A percentile compares a stretch with the other conserved stretches of the same genome.
Conservation (phyloP, 345 rosid genomes). For the Hevea brasiliensis region DNA sequence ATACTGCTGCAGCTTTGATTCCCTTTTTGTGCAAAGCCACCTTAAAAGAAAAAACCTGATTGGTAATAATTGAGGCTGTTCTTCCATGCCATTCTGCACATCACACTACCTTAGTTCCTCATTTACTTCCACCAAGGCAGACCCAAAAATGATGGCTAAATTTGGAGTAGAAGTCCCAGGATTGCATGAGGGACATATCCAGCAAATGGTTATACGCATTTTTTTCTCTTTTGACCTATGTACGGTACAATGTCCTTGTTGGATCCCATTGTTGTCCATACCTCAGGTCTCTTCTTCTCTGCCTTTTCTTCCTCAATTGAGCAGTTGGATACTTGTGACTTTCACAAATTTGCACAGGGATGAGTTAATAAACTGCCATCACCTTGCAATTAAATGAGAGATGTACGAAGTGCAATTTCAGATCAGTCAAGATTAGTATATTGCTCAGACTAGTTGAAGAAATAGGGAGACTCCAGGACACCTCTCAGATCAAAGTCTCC, state of each 20-base stretch:
- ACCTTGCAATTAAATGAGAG: background rate
- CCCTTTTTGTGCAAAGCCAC: background rate
- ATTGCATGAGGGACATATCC: background rate
- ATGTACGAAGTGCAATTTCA: background rate
- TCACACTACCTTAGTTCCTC: background rate
- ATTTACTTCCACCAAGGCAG: background rate
- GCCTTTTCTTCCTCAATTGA: background rate
- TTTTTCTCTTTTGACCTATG: background rate
- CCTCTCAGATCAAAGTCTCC: slow-evolving; percentile 91
- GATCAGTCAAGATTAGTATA: background rate
- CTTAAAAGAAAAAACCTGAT: background rate
- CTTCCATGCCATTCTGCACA: background rate
- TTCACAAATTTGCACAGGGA: background rate
- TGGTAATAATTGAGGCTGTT: background rate
- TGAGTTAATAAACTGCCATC: background rate
- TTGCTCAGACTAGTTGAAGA: slow-evolving; percentile 68
- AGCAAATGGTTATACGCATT: background rate
- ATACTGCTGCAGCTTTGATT: background rate
- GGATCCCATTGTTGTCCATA: background rate
- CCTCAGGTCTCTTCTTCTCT: slow-evolving; percentile 8
- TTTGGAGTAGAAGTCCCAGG: background rate
- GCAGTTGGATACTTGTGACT: background rate
- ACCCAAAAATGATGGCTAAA: background rate
- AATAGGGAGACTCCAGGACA: slow-evolving; percentile 77
- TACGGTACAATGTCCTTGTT: background rate